These are phyloP conservation scores for Whalleya microplaca DNA, from an alignment of 2,329 filamentous ascomycete genomes.

Conservation along the genomic window DNA sequence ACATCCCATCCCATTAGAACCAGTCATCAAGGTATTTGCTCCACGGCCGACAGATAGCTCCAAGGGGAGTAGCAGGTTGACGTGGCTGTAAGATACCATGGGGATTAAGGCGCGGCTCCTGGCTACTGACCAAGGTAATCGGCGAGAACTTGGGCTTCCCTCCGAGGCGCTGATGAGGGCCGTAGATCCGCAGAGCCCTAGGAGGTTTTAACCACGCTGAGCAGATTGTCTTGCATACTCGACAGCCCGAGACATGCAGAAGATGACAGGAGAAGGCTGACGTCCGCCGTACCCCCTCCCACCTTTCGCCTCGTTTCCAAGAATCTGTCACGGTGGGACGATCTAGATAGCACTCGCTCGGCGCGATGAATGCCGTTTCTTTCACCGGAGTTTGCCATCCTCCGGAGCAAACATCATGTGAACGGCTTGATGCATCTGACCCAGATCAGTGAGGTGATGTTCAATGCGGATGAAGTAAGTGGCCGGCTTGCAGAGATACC, in stretches of 20 bases:
- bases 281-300: constrained; percentile 11
- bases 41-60: not conserved
- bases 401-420: constrained; percentile 8
- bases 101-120: not conserved
- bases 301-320: constrained; percentile 13
- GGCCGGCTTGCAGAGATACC: constrained; percentile 10
- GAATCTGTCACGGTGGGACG: constrained; percentile 23
- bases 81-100: not conserved
- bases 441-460: constrained; percentile 18
- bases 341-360: constrained; percentile 7
- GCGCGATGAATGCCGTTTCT: constrained; percentile 13
- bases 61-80: not conserved
- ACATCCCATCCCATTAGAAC: constrained; percentile 2
- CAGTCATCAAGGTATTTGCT: not conserved
- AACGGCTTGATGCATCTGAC: constrained; percentile 21
- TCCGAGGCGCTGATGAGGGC: constrained; percentile 13
- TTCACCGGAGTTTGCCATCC: not conserved
- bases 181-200: constrained; percentile 12
- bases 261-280: constrained; percentile 8
- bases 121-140: not conserved
- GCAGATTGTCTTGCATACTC: constrained; percentile 12
- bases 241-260: constrained; percentile 20
- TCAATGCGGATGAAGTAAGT: constrained; percentile 9
- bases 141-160: not conserved
- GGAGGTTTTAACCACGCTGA: constrained; percentile 1